Evolutionary conservation across 1,284 basidiomycete species (phyloP).

Genomic region (Cerioporus squamosus): DNA sequence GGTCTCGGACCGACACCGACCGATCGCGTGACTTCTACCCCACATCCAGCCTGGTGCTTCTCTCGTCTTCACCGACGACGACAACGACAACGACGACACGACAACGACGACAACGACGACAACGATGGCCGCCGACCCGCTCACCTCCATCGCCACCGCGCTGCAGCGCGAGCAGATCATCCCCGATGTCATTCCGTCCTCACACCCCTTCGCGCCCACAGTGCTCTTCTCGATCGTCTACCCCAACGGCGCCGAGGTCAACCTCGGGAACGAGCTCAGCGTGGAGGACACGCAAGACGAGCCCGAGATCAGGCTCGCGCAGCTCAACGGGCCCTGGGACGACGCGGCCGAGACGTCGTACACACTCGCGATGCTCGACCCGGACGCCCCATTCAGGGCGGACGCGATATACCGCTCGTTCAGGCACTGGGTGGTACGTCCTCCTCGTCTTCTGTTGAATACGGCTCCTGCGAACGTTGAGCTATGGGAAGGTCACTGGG

Average conservation of each 20-base stretch:
- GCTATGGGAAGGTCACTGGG: conserved; percentile 54
- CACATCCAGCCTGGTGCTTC: too few species aligned
- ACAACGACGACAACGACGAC: not conserved
- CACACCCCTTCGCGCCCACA: conserved; percentile 47
- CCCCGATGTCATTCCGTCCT: conserved; percentile 56
- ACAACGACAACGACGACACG: too few species aligned
- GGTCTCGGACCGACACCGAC: too few species aligned
- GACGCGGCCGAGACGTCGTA: conserved; percentile 47
- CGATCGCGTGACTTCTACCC: too few species aligned
- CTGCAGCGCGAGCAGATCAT: conserved; percentile 53
- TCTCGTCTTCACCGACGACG: too few species aligned
- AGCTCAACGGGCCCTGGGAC: conserved; percentile 44
- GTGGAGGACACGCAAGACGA: conserved; percentile 53
- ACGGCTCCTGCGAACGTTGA: not conserved
- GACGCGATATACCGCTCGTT: conserved; percentile 62
- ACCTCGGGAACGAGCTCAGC: conserved; percentile 53
- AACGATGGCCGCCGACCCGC: conserved; percentile 38
- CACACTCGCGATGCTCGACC: conserved; percentile 71
- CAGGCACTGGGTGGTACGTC: conserved; percentile 69
- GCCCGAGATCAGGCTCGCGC: conserved; percentile 54
- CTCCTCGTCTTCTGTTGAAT: not conserved
- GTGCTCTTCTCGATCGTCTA: conserved; percentile 57
- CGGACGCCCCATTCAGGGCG: conserved; percentile 62
- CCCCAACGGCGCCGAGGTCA: conserved; percentile 52
- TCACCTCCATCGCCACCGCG: conserved; percentile 43